Base-by-base conservation (phyloP, 1,139 yeast genomes). In the Suzukiozyma palmioleophila region DNA sequence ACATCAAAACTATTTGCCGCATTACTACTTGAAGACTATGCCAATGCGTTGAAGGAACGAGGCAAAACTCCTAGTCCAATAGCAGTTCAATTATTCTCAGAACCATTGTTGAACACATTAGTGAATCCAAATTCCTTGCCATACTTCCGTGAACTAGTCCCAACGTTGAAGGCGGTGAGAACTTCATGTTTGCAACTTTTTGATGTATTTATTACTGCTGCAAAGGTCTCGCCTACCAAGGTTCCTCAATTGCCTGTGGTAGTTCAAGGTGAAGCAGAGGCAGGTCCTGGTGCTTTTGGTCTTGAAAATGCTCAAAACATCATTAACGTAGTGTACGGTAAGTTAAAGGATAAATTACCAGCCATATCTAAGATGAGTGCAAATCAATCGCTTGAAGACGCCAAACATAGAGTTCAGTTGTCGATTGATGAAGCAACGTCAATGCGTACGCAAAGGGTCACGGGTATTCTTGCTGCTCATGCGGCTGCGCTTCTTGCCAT, bases 261-360 rank as follows among this genome's bases (percentile, higher is more conserved):
- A 13, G 96, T 90, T 3, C 94, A 88, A 59, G 98, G 98, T 27
- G 98, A 92, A 56, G 72, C 81, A 1, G 96, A 87, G 46, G 96
- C 97, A 3, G 97, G 97, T 1, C 90, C 96, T 1, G 90, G 84
- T 50, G 97, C 97, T 0, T 94, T 94, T 61, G 78, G 88, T 9
- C 60, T 92, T 36, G 84, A 76, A 32, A 78, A 79, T 49, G 97
- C 97, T 1, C 84, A 84, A 43, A 76, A 77, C 48, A 75, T 90
- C 8, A 69, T 83, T 26, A 67, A 69, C 38, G 88, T 82, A 38
- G 77, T 81, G 5, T 88, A 78, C 57, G 78, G 76, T 14, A 84
- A 84, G 54, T 64, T 89, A 48, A 68, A 79, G 48, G 79, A 78
- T 43, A 57, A 73, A 8, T 64, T 94, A 52, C 71, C 84, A n/a